Base-by-base conservation (phyloP, 306 rosid species). In the Lathyrus oleraceus region DNA sequence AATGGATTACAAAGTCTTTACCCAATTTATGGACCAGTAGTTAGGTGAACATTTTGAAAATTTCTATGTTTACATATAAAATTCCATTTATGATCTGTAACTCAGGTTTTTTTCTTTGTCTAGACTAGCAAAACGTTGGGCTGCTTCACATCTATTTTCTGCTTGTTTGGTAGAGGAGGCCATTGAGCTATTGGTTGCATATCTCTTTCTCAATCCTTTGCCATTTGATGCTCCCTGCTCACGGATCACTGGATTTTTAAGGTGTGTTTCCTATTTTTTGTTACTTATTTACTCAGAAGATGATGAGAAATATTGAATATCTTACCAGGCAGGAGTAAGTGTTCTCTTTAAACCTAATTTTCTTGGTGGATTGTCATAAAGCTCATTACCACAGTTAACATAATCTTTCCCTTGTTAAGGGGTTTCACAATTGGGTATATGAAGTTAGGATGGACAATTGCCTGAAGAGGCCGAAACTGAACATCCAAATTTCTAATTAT, bases 51-150 rank as follows among this genome's bases (percentile, higher is more conserved):
- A 56, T 70, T 81, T 81, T 58, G 36, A 68, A 45, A 38, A 10
- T 32, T 56, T 69, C 42, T 60, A 4, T 61, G 68, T 35, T 44
- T 14, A 40, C 40, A 74, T 67, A 45, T 62, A 14, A 10, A 14
- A 10, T 48, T 76, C 56, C 44, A 10, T 49, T 35, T 70, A 32
- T 65, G 58, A 39, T 68, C 49, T 61, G 44, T 40, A 69, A 67
- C 86, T 82, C 67, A 75, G 49, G 67, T 48, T 19, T 19, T 51
- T 67, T 76, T 67, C 30, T 32, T 23, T 77, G 73, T 84, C 77
- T 64, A 94, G 99, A 89, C 90, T 94, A 76, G 99, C 99, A 77
- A 94, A 94, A 79, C 82, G 95, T 75, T 94, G 99, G 96, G 88
- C 78, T 76, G 86, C 96, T 65, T 88, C 97, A 9, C 99, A 94